phyloP scores from a whole-genome alignment of 2,329 filamentous ascomycete species.

The Trichoderma lentiforme region DNA sequence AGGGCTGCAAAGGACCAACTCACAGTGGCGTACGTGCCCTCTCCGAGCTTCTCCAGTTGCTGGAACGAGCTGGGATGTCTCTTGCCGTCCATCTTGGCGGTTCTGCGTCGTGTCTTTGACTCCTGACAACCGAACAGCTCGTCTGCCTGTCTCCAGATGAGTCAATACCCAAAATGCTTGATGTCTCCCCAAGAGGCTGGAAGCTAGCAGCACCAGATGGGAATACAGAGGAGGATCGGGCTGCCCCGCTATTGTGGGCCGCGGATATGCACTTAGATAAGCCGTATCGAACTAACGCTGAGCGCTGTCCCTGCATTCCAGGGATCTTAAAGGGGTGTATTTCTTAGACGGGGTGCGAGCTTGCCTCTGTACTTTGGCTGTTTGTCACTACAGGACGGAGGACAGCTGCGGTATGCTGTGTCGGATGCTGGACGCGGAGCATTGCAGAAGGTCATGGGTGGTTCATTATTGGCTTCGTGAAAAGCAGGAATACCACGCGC shows the following conservation, averaged over 20 bases:
- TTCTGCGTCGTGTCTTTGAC: background rate
- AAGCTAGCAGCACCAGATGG: background rate
- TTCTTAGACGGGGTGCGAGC: constrained; percentile 1
- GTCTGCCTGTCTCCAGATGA: background rate
- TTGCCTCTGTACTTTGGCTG: background rate
- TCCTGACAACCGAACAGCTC: background rate
- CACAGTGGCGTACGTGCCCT: constrained; percentile 98
- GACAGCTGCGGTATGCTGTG: background rate
- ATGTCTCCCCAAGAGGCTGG: constrained; percentile 1
- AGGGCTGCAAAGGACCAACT: constrained; percentile 29
- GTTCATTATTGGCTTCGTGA: background rate
- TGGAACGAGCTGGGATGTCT: constrained; percentile 95
- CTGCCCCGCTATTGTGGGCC: constrained; percentile 12
- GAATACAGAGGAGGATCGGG: background rate
- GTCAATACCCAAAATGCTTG: background rate
- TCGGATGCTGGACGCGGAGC: background rate
- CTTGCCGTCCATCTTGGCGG: constrained; percentile 74
- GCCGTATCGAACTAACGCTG: background rate
- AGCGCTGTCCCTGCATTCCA: constrained; percentile 5
- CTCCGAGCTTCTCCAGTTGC: constrained; percentile 97
- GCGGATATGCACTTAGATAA: constrained; percentile 15
- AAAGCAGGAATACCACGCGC: background rate
- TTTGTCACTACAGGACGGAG: background rate
- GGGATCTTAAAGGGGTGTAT: constrained; percentile 1
- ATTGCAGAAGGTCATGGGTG: background rate